These are phyloP conservation scores for Yamadazyma pseudoaaseri DNA, from an alignment of 1,139 yeast genomes.

Conservation along the genomic window DNA sequence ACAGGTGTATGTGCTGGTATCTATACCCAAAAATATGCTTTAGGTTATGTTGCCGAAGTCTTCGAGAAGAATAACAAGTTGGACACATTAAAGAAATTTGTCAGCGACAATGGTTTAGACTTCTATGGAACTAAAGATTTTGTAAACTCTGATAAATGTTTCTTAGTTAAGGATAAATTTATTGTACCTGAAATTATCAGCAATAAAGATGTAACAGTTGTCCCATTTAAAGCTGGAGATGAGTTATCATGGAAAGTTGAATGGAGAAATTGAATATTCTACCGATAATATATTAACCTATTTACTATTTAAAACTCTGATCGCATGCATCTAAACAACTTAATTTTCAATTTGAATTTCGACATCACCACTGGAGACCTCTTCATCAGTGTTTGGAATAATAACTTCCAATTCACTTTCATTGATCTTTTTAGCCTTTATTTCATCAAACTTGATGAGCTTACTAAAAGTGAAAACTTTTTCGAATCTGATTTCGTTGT, in stretches of 20 bases:
- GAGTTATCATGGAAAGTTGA: constrained; percentile 70
- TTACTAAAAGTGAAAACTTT: constrained; percentile 48
- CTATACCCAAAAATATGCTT: constrained; percentile 81
- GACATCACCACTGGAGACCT: constrained; percentile 18
- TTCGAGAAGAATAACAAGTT: constrained; percentile 68
- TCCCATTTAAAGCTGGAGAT: constrained; percentile 90
- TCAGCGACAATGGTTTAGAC: constrained; percentile 64
- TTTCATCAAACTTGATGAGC: constrained; percentile 36
- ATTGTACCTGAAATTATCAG: constrained; percentile 61
- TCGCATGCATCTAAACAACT: background rate
- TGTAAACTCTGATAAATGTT: constrained; percentile 45
- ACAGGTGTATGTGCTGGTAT: constrained; percentile 96
- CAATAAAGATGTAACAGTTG: constrained; percentile 53
- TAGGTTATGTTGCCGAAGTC: constrained; percentile 82
- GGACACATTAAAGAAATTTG: constrained; percentile 69
- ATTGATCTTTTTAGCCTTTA: constrained; percentile 37
- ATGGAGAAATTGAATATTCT: constrained; percentile 49
- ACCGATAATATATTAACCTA: constrained; percentile 6
- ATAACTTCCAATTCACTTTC: constrained; percentile 45
- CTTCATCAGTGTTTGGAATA: constrained; percentile 38
- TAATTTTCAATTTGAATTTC: constrained; percentile 14
- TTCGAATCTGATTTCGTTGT: constrained; percentile 44
- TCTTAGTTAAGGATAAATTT: constrained; percentile 49
- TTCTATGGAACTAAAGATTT: constrained; percentile 63
- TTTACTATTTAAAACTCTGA: background rate